These are phyloP conservation scores for Amaranthus hypochondriacus DNA, from an alignment of 148 eudicot species.

Conservation along the genomic window DNA sequence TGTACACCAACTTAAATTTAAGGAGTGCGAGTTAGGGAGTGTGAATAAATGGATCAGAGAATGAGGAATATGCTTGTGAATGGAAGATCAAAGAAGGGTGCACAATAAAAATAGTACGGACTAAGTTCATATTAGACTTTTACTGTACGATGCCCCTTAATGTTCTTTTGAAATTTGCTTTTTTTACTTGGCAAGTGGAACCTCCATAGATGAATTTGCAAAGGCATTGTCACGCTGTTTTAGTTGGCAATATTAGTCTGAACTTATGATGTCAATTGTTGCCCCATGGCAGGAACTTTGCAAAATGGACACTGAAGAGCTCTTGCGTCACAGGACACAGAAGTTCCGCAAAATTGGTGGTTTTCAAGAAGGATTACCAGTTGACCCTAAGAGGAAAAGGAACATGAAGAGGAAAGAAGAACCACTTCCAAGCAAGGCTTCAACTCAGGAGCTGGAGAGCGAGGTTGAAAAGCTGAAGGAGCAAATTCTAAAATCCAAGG, in stretches of 20 bases:
- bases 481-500: constrained; percentile 53
- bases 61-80: too few species aligned
- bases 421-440: constrained; percentile 38
- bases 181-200: neutral
- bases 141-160: too few species aligned
- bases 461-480: constrained; percentile 71
- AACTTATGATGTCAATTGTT: constrained; percentile 7
- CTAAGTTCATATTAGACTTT: too few species aligned
- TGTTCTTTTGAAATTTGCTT: too few species aligned
- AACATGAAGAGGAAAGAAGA: constrained; percentile 69
- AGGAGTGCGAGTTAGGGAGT: too few species aligned
- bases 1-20: too few species aligned
- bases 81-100: too few species aligned
- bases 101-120: too few species aligned
- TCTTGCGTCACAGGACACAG: constrained; percentile 51
- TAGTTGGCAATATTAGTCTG: neutral
- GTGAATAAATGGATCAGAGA: too few species aligned
- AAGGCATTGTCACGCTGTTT: neutral
- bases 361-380: constrained; percentile 55
- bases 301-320: constrained; percentile 61
- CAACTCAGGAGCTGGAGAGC: constrained; percentile 48
- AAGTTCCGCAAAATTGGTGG: constrained; percentile 84
- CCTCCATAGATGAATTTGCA: neutral
- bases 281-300: constrained; percentile 55
- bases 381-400: constrained; percentile 53